Conservation (phyloP, 495 filamentous ascomycete genomes). For the Tuber magnatum region DNA sequence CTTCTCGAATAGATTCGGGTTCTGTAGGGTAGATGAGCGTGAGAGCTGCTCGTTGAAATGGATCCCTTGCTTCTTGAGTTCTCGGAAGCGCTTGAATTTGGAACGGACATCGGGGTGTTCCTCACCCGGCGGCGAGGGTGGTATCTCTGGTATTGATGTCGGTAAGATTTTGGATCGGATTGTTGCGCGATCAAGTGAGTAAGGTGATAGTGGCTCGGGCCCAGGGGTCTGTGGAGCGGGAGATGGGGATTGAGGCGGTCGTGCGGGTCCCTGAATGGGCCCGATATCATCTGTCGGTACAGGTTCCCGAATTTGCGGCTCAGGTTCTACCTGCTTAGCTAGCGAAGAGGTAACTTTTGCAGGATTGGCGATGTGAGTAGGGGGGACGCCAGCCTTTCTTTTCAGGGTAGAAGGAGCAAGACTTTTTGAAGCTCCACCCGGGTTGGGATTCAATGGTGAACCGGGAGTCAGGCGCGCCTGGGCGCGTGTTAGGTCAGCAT, state of each 20-base stretch:
- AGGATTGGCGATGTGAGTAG: neutral
- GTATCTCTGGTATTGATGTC: slow-evolving; percentile 57
- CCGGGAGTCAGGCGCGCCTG: slow-evolving; percentile 29
- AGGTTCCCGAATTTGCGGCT: slow-evolving; percentile 18
- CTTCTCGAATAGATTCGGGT: slow-evolving; percentile 72
- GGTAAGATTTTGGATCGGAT: slow-evolving; percentile 80
- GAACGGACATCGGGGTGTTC: slow-evolving; percentile 50
- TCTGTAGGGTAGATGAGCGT: slow-evolving; percentile 61
- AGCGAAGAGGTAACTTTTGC: neutral
- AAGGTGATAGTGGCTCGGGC: slow-evolving; percentile 56
- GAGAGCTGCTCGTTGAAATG: slow-evolving; percentile 87
- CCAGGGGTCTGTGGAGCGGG: slow-evolving; percentile 21
- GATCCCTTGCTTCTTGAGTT: slow-evolving; percentile 71
- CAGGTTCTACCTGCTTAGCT: neutral
- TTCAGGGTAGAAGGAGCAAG: neutral
- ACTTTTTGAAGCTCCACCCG: slow-evolving; percentile 6
- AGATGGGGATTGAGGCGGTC: slow-evolving; percentile 33
- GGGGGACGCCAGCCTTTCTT: neutral
- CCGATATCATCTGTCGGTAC: slow-evolving; percentile 23
- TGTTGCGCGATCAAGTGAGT: slow-evolving; percentile 57
- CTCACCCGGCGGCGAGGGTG: slow-evolving; percentile 72
- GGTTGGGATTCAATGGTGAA: slow-evolving; percentile 9
- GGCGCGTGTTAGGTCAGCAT: slow-evolving; percentile 28
- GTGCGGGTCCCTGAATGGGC: slow-evolving; percentile 32
- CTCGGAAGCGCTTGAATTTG: slow-evolving; percentile 77